Evolutionary conservation across 495 filamentous ascomycete genomes (phyloP).

Genomic region (Tuber borchii): DNA sequence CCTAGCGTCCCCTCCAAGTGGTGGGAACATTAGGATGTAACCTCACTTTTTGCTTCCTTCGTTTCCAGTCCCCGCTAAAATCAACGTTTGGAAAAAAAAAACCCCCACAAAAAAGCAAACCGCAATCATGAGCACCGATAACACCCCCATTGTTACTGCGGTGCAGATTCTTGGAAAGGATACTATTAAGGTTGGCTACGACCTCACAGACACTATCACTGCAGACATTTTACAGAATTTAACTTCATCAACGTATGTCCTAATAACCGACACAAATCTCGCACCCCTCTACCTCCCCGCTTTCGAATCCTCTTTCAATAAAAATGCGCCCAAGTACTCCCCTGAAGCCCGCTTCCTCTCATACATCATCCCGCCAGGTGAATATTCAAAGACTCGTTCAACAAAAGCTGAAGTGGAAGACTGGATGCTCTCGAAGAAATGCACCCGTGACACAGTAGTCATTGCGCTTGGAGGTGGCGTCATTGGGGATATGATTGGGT

Average conservation of each 20-base stretch:
- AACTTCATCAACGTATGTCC: constrained; percentile 82
- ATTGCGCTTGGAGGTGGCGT: constrained; percentile 96
- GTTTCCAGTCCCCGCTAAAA: neutral
- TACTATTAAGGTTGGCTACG: constrained; percentile 84
- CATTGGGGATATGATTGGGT: constrained; percentile 95
- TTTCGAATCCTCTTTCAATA: constrained; percentile 67
- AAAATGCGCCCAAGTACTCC: constrained; percentile 47
- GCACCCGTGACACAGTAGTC: constrained; percentile 88
- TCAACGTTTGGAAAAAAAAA: neutral
- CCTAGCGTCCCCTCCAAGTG: too few species aligned
- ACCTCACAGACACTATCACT: constrained; percentile 72
- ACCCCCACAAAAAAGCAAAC: neutral
- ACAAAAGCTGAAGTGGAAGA: constrained; percentile 95
- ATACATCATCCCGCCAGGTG: constrained; percentile 81
- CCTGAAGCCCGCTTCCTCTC: constrained; percentile 66
- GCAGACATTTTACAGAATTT: constrained; percentile 72
- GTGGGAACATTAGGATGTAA: too few species aligned
- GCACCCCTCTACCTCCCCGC: constrained; percentile 66
- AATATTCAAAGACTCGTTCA: constrained; percentile 82
- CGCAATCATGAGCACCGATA: constrained; percentile 24
- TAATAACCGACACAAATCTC: constrained; percentile 94
- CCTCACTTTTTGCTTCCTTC: neutral
- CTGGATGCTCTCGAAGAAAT: constrained; percentile 89
- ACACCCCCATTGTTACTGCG: constrained; percentile 22
- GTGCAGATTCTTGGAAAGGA: constrained; percentile 48